Percentiles rank a stretch among this genome's conserved stretches.
Conservation (phyloP, 495 filamentous ascomycete species). For the Hypoxylon cercidicola region DNA sequence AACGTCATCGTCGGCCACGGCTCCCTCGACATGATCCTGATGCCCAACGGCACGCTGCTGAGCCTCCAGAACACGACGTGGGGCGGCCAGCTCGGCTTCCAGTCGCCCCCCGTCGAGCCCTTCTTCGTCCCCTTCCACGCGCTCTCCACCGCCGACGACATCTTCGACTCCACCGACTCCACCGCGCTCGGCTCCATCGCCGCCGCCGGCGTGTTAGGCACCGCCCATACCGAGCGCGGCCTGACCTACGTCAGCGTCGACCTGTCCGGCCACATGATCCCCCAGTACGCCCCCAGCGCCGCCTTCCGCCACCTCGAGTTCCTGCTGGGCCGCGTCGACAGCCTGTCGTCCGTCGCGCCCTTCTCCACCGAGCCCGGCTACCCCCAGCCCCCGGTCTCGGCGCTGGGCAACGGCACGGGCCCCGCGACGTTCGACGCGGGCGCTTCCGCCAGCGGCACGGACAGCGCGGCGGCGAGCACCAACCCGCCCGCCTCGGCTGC, state of each 20-base stretch:
- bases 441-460: background rate
- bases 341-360: slow-evolving; percentile 43
- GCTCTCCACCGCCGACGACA: slow-evolving; percentile 31
- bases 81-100: slow-evolving; percentile 78
- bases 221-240: slow-evolving; percentile 50
- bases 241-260: slow-evolving; percentile 50
- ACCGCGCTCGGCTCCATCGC: slow-evolving; percentile 31
- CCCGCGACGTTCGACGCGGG: slow-evolving; percentile 23
- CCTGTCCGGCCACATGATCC: slow-evolving; percentile 49
- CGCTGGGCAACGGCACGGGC: slow-evolving; percentile 47
- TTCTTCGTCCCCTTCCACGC: slow-evolving; percentile 75
- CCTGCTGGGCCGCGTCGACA: slow-evolving; percentile 49
- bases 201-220: slow-evolving; percentile 48
- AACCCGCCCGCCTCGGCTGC: slow-evolving; percentile 2
- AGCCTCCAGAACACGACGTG: slow-evolving; percentile 90
- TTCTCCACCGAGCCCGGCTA: slow-evolving; percentile 45
- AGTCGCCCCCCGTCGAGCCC: slow-evolving; percentile 62
- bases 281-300: slow-evolving; percentile 48
- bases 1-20: slow-evolving; percentile 80
- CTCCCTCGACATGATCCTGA: slow-evolving; percentile 67
- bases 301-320: slow-evolving; percentile 53
- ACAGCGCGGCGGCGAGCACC: background rate
- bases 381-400: slow-evolving; percentile 31
- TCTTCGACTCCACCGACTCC: slow-evolving; percentile 38
- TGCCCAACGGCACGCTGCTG: slow-evolving; percentile 74